Evolutionary conservation across 257 asterid genomes (phyloP), one percentile per base, ranked within the genome.

Genomic region (Penstemon eatonii): DNA sequence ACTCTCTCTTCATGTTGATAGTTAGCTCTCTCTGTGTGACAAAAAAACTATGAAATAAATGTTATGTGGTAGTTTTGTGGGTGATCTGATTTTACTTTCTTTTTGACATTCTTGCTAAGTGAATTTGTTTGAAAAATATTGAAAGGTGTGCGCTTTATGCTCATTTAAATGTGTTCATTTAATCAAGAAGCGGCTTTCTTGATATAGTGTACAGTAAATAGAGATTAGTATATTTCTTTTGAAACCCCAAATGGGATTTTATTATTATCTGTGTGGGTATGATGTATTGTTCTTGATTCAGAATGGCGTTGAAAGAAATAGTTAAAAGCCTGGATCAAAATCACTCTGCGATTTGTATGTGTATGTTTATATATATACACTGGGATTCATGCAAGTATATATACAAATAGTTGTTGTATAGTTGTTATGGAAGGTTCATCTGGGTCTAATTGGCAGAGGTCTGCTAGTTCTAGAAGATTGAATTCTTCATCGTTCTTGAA

Each of bases 391-490:
- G 80, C 56, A 50, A 63, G 52, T 55, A 50, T 2, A 25, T 25
- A 25, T 79, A 52, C 70, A 19, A 18, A 25, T 60, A 62, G 81
- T 78, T 73, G 77, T 25, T 25, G 33, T 25, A 25, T 25, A 82
- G 52, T 84, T 81, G 50, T 66, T 68, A 85, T 89, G 99, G 98
- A 89, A 72, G 96, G 96, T 60, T 91, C 97, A 42, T 89, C 96
- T 56, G 96, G 84, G 75, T 90, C 88, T 63, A 85, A 76, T 63
- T 87, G 97, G 95, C 92, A 80, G 73, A 82, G 85, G 84, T 78
- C 94, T 56, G 83, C 74, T 69, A 88, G 83, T 47, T 82, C 89
- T 4, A 80, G 96, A 73, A 96, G 79, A 18, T 75, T 91, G 36
- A 81, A 81, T 80, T 87, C 90, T 71, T 77, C 95, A 44, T 69